Evolutionary conservation across 2,329 filamentous ascomycete genomes (phyloP), one percentile per base, ranked within the genome.

Genomic region (Boeremia exigua): DNA sequence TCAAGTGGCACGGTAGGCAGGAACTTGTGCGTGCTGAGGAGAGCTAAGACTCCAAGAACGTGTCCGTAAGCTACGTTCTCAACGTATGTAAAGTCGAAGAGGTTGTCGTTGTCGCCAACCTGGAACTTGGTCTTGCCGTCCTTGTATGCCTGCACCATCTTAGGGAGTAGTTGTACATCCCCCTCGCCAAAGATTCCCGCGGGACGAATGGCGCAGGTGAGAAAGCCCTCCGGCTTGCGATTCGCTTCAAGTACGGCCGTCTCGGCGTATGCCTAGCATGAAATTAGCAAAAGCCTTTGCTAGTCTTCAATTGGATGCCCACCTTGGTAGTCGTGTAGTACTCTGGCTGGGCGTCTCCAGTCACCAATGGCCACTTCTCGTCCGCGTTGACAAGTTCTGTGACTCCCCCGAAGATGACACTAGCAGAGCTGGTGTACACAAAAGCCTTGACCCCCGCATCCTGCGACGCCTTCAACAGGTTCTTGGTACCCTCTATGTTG

Each of bases 71-170:
- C 80, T 12, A 82, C 77, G 64, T 84, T 84, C 36, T 75, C 79
- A 39, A 82, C 78, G 61, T 82, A 82, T 33, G 80, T 82, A 58
- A 81, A 83, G 67, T 84, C 81, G 71, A 81, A 83, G 2, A 83
- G 70, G 64, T 84, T 84, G 52, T 79, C 75, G 65, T 83, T 83
- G 17, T 73, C 66, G 48, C 81, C 82, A 43, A 84, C 72, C 59
- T 84, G 81, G 59, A 80, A 78, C 62, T 79, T 81, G 54, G 75
- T 79, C 66, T 81, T 80, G 33, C 80, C 78, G 47, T 75, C 75
- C 62, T 74, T 75, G 64, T 78, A 80, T 1, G 77, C 79, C n/a
- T 60, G 68, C 23, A 81, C 63, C 48, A 80, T 76, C 38, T 75
- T 75, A 5, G 80, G 80, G 17, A 81, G 74, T 23, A 78, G 54